Percentiles rank a stretch among this genome's conserved stretches.
phyloP scores from a whole-genome alignment of 1,284 basidiomycete species.

The Tilletia indica region DNA sequence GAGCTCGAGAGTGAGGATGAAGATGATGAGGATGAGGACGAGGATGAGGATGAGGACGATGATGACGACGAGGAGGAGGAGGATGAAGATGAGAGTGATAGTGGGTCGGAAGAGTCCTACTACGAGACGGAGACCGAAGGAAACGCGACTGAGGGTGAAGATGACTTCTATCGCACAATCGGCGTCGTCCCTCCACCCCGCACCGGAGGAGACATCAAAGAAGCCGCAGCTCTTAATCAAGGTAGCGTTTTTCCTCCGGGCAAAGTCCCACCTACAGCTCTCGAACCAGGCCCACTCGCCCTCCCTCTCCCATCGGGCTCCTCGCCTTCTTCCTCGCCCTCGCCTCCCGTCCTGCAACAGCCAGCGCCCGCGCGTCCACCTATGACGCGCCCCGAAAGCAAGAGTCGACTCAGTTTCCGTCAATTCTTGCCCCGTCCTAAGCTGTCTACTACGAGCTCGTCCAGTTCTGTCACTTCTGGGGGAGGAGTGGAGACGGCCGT shows the following conservation, averaged over 20 bases:
- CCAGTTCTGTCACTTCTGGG: background rate
- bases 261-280: background rate
- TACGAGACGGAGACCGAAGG: conserved; percentile 12
- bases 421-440: background rate
- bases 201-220: background rate
- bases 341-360: background rate
- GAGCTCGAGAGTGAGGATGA: background rate
- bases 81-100: conserved; percentile 17
- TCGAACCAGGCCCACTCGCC: background rate
- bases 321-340: background rate
- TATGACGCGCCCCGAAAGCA: conserved; percentile 3
- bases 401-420: conserved; percentile 4
- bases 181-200: background rate
- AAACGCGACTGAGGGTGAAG: background rate
- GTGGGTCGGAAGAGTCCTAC: conserved; percentile 1
- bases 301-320: background rate
- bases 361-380: too few species aligned
- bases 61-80: conserved; percentile 25
- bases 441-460: background rate
- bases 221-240: background rate
- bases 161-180: conserved; percentile 24
- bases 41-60: conserved; percentile 24
- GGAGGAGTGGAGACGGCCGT: background rate
- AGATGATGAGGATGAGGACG: conserved; percentile 21
- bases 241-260: background rate